Percentiles rank a stretch among this genome's conserved stretches.
Conservation (phyloP, 208 protist genomes). For the Jaenimonas drosophilae region DNA sequence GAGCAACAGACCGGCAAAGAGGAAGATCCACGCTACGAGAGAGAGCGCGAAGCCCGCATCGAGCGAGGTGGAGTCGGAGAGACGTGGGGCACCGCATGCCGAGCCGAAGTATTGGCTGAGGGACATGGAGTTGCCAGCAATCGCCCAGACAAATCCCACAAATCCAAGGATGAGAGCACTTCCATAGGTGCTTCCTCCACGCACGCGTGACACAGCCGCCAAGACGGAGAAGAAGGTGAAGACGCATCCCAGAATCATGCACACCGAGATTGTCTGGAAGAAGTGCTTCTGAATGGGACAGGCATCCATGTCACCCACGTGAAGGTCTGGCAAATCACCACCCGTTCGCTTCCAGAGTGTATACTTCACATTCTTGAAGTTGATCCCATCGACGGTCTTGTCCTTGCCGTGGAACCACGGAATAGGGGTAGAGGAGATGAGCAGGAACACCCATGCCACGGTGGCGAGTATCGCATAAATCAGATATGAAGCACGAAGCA, state of each 20-base stretch:
- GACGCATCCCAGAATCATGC: slow-evolving; percentile 22
- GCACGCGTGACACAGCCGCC: slow-evolving; percentile 8
- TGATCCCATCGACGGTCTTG: slow-evolving; percentile 13
- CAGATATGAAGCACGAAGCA: slow-evolving; percentile 15
- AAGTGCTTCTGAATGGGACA: slow-evolving; percentile 59
- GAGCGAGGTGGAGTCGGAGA: slow-evolving; percentile 17
- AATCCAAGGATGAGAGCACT: slow-evolving; percentile 36
- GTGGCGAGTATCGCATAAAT: slow-evolving; percentile 21
- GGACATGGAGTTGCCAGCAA: slow-evolving; percentile 40
- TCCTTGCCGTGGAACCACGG: slow-evolving; percentile 46
- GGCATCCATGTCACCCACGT: slow-evolving; percentile 7
- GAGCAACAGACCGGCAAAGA: slow-evolving; percentile 22
- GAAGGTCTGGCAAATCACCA: slow-evolving; percentile 9
- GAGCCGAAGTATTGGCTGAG: slow-evolving; percentile 30
- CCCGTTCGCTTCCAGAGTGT: slow-evolving; percentile 28
- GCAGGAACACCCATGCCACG: slow-evolving; percentile 31
- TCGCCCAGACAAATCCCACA: slow-evolving; percentile 34
- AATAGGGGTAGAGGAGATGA: slow-evolving; percentile 26
- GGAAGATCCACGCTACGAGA: slow-evolving; percentile 37
- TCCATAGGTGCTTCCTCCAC: slow-evolving; percentile 26
- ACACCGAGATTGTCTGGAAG: slow-evolving; percentile 35
- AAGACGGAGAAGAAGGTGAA: slow-evolving; percentile 30
- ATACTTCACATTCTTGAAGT: slow-evolving; percentile 25
- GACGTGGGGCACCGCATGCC: slow-evolving; percentile 24
- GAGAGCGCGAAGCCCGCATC: slow-evolving; percentile 49